These are phyloP conservation scores for Aspergillus costaricaensis DNA, from an alignment of 2,329 filamentous ascomycete species.

Conservation along the genomic window DNA sequence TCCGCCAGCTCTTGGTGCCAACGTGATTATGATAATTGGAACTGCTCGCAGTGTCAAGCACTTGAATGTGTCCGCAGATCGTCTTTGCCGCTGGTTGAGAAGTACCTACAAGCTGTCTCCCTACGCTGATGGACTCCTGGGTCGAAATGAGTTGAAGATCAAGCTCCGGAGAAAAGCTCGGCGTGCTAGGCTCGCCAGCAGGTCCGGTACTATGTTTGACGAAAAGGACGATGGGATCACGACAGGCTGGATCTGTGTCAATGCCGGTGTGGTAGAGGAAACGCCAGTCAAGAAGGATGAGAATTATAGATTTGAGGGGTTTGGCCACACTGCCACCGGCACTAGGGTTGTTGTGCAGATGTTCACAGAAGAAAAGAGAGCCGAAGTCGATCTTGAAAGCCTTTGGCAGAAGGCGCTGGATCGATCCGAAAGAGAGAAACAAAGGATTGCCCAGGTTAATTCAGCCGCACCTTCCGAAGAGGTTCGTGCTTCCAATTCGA, in stretches of 20 bases:
- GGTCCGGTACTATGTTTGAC: slow-evolving; percentile 58
- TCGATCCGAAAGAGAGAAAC: slow-evolving; percentile 41
- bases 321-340: slow-evolving; percentile 62
- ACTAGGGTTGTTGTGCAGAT: slow-evolving; percentile 70
- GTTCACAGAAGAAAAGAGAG: slow-evolving; percentile 70
- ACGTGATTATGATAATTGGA: slow-evolving; percentile 88
- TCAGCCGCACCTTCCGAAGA: slow-evolving; percentile 24
- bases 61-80: slow-evolving; percentile 84
- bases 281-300: slow-evolving; percentile 34
- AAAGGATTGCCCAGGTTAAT: slow-evolving; percentile 32
- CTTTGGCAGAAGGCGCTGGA: slow-evolving; percentile 59
- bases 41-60: slow-evolving; percentile 92
- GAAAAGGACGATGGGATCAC: slow-evolving; percentile 81
- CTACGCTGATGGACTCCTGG: slow-evolving; percentile 82
- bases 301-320: slow-evolving; percentile 65
- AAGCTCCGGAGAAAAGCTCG: slow-evolving; percentile 79
- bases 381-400: slow-evolving; percentile 66
- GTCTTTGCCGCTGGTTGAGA: slow-evolving; percentile 84
- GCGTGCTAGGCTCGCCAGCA: slow-evolving; percentile 77
- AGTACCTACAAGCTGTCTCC: slow-evolving; percentile 71
- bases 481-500: slow-evolving; percentile 26
- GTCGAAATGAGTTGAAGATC: slow-evolving; percentile 86
- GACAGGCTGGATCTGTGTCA: slow-evolving; percentile 96
- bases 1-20: slow-evolving; percentile 81
- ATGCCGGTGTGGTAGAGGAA: slow-evolving; percentile 71